Base-by-base conservation (phyloP, 2,329 filamentous ascomycete genomes). In the Xylaria sp. region DNA sequence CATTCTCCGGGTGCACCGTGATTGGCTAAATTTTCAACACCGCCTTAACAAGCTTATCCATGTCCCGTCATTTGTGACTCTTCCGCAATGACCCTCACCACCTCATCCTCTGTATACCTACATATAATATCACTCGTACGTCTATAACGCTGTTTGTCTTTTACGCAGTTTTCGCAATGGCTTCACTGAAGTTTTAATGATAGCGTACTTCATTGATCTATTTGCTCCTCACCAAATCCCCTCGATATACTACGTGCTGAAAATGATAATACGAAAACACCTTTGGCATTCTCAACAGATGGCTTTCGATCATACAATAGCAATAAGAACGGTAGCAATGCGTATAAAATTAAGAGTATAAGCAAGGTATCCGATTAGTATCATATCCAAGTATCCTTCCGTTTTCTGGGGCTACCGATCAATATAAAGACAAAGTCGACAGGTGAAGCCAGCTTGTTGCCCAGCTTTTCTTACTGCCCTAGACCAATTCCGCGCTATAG, bases 191-290 rank as follows among this genome's bases (percentile, higher is more conserved):
- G 10, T 25, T 43, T 20, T 45, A 55, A 28, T 62, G 18, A 71
- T 48, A 68, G 41, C 45, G 36, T 52, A 52, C 41, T 55, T 60
- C 30, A 32, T 63, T 56, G 34, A 69, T 63, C 57, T 53, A 63
- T 68, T 63, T 67, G 34, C 52, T 53, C 67, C 67, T 70, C 70
- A 28, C 25, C 46, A 63, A 50, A 30, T 36, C 43, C 43, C 15
- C 23, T 45, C 41, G 12, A 25, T 30, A 39, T 34, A 55, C 32
- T 53, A 63, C 72, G 67, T 71, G 75, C 65, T 67, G 59, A 82
- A 82, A 73, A 83, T 83, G 81, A 80, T 81, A 76, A 70, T 76
- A 71, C 80, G 73, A 79, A 80, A 79, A 80, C 74, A 75, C 52
- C 64, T 48, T 65, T 65, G 73, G 53, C 71, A 72, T 69, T 70